These are phyloP conservation scores for carrot (Daucus carota) DNA, from an alignment of 129 eudicot genomes.

Conservation along the genomic window DH1_v3.0 NC_030381.2:47095501-47096000, in stretches of 20 bases:
- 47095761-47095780: not conserved
- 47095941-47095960: conserved; percentile 73
- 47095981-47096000: conserved; percentile 81
- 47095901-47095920: conserved; percentile 97
- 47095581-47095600: not conserved
- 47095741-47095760: not conserved
- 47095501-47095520: not conserved
- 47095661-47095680: not conserved
- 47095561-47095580: not conserved
- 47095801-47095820: not conserved
- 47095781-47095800: not conserved
- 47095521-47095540: not conserved
- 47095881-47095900: conserved; percentile 38
- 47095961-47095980: conserved; percentile 95
- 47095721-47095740: not conserved
- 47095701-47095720: not conserved
- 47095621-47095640: not conserved
- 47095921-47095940: conserved; percentile 92
- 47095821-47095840: not conserved
- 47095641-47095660: not conserved
- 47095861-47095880: not conserved
- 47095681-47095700: not conserved
- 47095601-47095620: not conserved
- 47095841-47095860: not conserved
- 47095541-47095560: not conserved